A percentile compares a stretch with the other conserved stretches of the same genome.
phyloP scores from a whole-genome alignment of 371 early-diverging fungal species.

The Mucor sp. region DNA sequence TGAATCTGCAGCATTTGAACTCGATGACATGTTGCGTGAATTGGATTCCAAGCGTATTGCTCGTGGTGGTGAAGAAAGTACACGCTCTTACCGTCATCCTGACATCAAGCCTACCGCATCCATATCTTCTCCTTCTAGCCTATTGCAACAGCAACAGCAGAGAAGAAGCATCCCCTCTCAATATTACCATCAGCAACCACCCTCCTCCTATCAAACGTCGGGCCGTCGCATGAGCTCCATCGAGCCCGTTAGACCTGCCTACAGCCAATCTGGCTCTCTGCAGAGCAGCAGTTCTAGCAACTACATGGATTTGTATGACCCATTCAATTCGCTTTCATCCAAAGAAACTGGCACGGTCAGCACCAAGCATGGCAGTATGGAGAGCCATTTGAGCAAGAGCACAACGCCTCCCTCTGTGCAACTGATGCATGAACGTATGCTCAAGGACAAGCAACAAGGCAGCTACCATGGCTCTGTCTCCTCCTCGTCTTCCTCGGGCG shows the following conservation, averaged over 20 bases:
- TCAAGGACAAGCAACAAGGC: background rate
- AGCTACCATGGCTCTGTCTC: background rate
- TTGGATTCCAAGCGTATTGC: conserved; percentile 13
- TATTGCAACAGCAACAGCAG: conserved; percentile 12
- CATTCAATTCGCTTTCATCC: conserved; percentile 23
- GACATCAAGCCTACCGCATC: conserved; percentile 21
- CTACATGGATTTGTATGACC: conserved; percentile 19
- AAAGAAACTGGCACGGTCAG: conserved; percentile 7
- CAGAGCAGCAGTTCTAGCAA: background rate
- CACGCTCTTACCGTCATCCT: background rate
- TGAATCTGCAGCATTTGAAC: conserved; percentile 20
- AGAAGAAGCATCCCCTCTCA: conserved; percentile 11
- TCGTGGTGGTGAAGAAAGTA: conserved; percentile 7
- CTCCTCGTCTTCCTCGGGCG: conserved; percentile 1
- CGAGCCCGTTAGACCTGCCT: background rate
- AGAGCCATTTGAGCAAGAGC: background rate
- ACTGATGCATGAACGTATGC: conserved; percentile 20
- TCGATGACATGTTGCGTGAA: conserved; percentile 23
- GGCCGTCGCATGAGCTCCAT: conserved; percentile 16
- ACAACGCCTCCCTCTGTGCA: conserved; percentile 20
- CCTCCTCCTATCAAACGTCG: background rate
- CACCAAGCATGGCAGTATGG: background rate
- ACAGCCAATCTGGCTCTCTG: background rate
- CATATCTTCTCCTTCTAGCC: conserved; percentile 18
- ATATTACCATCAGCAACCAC: background rate